phyloP scores from a whole-genome alignment of 176 grass and related monocot genomes.

The Lolium rigidum region DNA sequence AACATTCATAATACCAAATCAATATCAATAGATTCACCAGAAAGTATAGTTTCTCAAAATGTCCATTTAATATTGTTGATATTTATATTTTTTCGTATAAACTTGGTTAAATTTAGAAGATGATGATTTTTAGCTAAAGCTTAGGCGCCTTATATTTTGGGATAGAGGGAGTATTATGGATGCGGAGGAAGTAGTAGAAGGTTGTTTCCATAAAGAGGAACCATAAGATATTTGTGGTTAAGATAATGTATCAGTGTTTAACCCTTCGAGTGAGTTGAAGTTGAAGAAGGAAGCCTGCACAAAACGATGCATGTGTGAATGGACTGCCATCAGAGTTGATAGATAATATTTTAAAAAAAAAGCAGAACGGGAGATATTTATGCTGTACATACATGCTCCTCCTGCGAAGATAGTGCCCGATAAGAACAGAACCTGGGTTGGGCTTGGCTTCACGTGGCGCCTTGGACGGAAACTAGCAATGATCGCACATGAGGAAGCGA shows the following conservation, averaged over 20 bases:
- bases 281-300: conserved; percentile 19
- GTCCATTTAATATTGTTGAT: too few species aligned
- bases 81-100: too few species aligned
- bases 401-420: conserved; percentile 4
- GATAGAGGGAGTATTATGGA: too few species aligned
- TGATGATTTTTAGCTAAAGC: too few species aligned
- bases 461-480: neutral
- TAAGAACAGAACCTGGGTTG: neutral
- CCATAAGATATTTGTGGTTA: neutral
- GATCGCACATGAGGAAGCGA: neutral
- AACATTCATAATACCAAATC: too few species aligned
- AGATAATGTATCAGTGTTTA: conserved; percentile 4
- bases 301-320: neutral
- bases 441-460: conserved; percentile 15
- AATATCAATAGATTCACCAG: too few species aligned
- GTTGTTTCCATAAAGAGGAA: neutral
- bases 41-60: too few species aligned
- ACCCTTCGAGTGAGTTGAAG: neutral
- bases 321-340: neutral
- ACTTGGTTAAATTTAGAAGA: too few species aligned
- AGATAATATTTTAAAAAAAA: neutral
- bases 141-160: too few species aligned
- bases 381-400: neutral
- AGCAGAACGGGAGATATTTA: neutral
- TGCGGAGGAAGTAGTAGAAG: neutral